Conservation (phyloP, 2,329 filamentous ascomycete species). For the Phoma sp. region DNA sequence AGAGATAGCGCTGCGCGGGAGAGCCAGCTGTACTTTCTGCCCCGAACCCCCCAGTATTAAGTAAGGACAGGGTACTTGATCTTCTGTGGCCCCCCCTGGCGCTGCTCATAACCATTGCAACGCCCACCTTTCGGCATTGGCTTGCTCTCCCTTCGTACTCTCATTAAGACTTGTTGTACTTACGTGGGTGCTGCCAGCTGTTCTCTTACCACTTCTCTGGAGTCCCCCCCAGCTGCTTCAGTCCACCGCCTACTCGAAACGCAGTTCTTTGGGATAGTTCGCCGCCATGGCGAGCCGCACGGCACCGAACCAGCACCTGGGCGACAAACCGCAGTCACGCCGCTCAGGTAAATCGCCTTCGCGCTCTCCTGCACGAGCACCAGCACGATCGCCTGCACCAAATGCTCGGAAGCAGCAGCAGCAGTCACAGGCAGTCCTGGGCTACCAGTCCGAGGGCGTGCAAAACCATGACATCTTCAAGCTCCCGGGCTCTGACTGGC, state of each 20-base stretch:
- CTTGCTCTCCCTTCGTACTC: conserved; percentile 42
- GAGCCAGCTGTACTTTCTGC: conserved; percentile 40
- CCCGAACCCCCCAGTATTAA: conserved; percentile 13
- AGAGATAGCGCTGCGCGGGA: conserved; percentile 19
- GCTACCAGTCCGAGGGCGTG: conserved; percentile 80
- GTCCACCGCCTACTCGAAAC: conserved; percentile 29
- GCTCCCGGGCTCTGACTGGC: conserved; percentile 83
- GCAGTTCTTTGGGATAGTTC: conserved; percentile 26
- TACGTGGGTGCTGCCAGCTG: conserved; percentile 15
- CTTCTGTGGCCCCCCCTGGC: conserved; percentile 30
- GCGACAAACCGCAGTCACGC: conserved; percentile 41
- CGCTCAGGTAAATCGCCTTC: conserved; percentile 45
- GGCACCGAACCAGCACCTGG: conserved; percentile 37
- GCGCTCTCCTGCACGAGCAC: conserved; percentile 37
- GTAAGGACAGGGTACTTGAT: conserved; percentile 37
- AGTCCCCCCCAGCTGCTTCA: conserved; percentile 20
- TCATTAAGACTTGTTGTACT: conserved; percentile 38
- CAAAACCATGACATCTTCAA: conserved; percentile 91
- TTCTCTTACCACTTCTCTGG: conserved; percentile 17
- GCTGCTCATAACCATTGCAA: conserved; percentile 30
- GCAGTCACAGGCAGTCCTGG: conserved; percentile 42
- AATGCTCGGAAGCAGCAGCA: conserved; percentile 44
- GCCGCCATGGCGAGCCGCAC: conserved; percentile 47
- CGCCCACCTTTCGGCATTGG: conserved; percentile 29
- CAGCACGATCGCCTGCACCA: conserved; percentile 21